These are phyloP conservation scores for Penicillium taxi DNA, from an alignment of 495 filamentous ascomycete genomes.

Conservation along the genomic window DNA sequence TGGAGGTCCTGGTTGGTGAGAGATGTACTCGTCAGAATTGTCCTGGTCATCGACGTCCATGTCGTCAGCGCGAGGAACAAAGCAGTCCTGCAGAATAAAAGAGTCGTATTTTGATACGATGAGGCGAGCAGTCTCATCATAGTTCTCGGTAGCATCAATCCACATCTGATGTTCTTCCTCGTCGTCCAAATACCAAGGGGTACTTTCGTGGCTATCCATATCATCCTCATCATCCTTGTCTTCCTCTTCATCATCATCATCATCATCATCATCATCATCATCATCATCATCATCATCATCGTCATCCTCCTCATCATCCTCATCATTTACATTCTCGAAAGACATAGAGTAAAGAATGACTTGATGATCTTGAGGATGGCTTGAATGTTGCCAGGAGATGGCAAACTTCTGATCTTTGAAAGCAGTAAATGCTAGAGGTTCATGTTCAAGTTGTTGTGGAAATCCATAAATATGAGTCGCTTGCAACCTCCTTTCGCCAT, in stretches of 20 bases:
- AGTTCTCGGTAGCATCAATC: conserved; percentile 6
- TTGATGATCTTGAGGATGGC: conserved; percentile 14
- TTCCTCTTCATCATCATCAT: no score
- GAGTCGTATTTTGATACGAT: no score
- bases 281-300: conserved; percentile 2
- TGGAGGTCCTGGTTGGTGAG: conserved; percentile 18
- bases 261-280: not conserved
- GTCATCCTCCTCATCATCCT: not conserved
- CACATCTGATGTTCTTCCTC: no score
- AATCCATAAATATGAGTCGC: conserved; percentile 29
- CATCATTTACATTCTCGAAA: no score
- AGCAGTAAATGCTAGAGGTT: conserved; percentile 27
- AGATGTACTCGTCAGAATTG: not conserved
- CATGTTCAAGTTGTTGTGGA: conserved; percentile 21
- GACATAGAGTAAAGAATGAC: conserved; percentile 27
- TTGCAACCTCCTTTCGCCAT: no score
- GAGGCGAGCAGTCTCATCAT: conserved; percentile 2
- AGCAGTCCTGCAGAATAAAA: no score
- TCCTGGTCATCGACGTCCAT: no score
- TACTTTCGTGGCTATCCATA: no score
- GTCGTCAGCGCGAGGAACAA: no score
- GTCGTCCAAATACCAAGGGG: no score
- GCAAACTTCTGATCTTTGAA: conserved; percentile 23
- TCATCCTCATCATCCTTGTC: no score
- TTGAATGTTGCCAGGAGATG: conserved; percentile 36